phyloP scores from a whole-genome alignment of 257 asterid genomes.

The Solanum tarapatanum region DNA sequence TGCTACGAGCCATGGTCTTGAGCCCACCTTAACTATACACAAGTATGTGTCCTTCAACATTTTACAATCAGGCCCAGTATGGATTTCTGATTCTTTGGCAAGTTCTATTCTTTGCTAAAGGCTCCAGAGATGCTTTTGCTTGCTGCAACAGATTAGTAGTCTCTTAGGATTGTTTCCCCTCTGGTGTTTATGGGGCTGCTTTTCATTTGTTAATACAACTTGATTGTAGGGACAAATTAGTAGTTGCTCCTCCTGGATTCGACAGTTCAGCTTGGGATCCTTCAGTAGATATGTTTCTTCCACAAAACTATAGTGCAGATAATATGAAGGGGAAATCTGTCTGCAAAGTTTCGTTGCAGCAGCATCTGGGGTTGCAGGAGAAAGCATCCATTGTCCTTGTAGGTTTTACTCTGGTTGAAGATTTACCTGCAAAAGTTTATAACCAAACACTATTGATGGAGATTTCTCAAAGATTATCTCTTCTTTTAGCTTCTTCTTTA shows the following conservation, averaged over 20 bases:
- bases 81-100: neutral
- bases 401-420: constrained; percentile 14
- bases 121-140: neutral
- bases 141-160: neutral
- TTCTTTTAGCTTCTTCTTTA: neutral
- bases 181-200: neutral
- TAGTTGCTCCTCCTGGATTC: constrained; percentile 52
- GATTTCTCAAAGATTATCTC: neutral
- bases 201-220: constrained; percentile 1
- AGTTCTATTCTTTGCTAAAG: neutral
- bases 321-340: constrained; percentile 55
- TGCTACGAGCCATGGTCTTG: constrained; percentile 48
- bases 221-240: constrained; percentile 53
- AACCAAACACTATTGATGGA: neutral
- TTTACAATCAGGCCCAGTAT: neutral
- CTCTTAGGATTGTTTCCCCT: neutral
- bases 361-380: constrained; percentile 34
- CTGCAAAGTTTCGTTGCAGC: constrained; percentile 57
- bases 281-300: constrained; percentile 45
- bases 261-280: constrained; percentile 76
- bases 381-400: constrained; percentile 41
- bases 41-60: constrained; percentile 29
- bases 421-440: neutral
- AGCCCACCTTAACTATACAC: constrained; percentile 50
- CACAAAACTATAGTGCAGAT: constrained; percentile 42